A percentile compares a stretch with the other conserved stretches of the same genome.
These are phyloP conservation scores for Glycine soja DNA, from an alignment of 306 rosid genomes.

Conservation along the genomic window DNA sequence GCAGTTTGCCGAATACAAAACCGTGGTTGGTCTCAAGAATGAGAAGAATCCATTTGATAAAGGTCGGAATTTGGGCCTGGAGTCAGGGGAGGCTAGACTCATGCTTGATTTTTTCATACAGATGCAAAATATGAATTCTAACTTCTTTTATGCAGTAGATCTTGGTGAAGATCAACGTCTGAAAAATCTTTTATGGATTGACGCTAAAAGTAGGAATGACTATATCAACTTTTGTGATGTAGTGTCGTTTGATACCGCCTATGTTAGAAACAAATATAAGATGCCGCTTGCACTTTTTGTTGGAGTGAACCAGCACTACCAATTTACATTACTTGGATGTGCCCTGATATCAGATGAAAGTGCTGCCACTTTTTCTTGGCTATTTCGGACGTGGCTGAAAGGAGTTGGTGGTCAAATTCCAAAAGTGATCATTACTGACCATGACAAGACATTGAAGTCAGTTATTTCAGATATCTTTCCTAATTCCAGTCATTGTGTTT, in stretches of 20 bases:
- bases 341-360: conserved; percentile 93
- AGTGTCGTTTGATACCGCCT: conserved; percentile 86
- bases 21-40: conserved; percentile 86
- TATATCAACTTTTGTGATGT: conserved; percentile 82
- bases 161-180: conserved; percentile 90
- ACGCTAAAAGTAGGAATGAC: conserved; percentile 95
- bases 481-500: conserved; percentile 66
- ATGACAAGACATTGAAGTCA: conserved; percentile 79
- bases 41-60: conserved; percentile 89
- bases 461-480: conserved; percentile 78
- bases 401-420: conserved; percentile 94
- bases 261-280: conserved; percentile 85
- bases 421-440: conserved; percentile 82
- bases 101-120: conserved; percentile 80
- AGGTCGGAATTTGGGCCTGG: conserved; percentile 80
- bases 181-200: conserved; percentile 88
- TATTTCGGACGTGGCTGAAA: conserved; percentile 82
- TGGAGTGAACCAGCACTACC: conserved; percentile 98
- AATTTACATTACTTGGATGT: conserved; percentile 91
- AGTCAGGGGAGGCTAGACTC: conserved; percentile 78
- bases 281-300: conserved; percentile 94
- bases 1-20: conserved; percentile 95
- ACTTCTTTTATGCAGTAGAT: conserved; percentile 89
- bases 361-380: conserved; percentile 74
- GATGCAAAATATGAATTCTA: conserved; percentile 86